These are phyloP conservation scores for Notholithocarpus densiflorus DNA, from an alignment of 306 rosid species.

Conservation along the genomic window DNA sequence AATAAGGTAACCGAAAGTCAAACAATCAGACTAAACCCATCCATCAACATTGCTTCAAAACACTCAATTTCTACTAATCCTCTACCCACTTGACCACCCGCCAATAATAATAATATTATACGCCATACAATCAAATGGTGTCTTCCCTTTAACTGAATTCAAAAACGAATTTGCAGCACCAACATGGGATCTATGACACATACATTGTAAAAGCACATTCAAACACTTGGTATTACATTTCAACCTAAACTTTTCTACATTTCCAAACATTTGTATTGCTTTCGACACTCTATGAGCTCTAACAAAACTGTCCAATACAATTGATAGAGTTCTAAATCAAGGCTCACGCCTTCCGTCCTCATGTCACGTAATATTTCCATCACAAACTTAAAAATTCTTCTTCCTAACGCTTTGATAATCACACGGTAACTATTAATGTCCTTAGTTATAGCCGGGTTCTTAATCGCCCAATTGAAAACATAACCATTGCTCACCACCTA, in stretches of 20 bases:
- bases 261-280: conserved; percentile 57
- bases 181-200: conserved; percentile 64
- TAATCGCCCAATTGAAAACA: conserved; percentile 79
- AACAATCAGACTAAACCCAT: conserved; percentile 51
- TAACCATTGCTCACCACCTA: conserved; percentile 64
- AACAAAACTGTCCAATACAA: conserved; percentile 66
- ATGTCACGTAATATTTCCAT: conserved; percentile 39
- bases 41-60: conserved; percentile 54
- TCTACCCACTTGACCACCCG: conserved; percentile 76
- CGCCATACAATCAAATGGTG: conserved; percentile 35
- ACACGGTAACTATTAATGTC: conserved; percentile 40
- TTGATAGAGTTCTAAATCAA: conserved; percentile 48
- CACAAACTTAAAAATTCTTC: conserved; percentile 60
- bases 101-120: conserved; percentile 55
- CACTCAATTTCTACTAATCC: conserved; percentile 53
- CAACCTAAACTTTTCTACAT: conserved; percentile 54
- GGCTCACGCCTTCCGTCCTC: conserved; percentile 34
- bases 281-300: conserved; percentile 60
- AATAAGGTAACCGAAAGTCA: conserved; percentile 43
- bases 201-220: conserved; percentile 56
- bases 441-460: conserved; percentile 46
- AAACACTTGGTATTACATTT: conserved; percentile 43
- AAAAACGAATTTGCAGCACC: conserved; percentile 58
- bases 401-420: conserved; percentile 70
- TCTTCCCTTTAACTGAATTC: conserved; percentile 54